These are phyloP conservation scores for Hippophae gyantsensis DNA, from an alignment of 306 rosid genomes.

Conservation along the genomic window DNA sequence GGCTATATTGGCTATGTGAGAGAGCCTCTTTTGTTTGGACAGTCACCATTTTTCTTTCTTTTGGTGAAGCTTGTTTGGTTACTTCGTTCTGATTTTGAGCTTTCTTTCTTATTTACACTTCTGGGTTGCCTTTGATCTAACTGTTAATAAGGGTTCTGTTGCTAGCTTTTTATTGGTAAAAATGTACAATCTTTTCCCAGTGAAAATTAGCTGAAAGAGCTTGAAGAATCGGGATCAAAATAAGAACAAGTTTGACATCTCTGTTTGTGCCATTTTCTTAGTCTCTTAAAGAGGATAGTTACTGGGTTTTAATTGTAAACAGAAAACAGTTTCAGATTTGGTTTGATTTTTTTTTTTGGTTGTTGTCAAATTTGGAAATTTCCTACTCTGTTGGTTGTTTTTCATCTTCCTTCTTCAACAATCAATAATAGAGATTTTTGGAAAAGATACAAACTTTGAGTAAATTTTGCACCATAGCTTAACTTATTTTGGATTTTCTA, in stretches of 20 bases:
- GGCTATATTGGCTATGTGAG: slow-evolving; percentile 20
- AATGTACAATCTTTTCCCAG: not conserved
- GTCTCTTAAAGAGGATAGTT: too few relatives aligned
- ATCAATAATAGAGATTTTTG: slow-evolving; percentile 18
- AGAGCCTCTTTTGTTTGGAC: not conserved
- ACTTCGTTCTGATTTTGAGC: slow-evolving; percentile 1
- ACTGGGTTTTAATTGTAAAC: too few relatives aligned
- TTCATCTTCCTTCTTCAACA: slow-evolving; percentile 5
- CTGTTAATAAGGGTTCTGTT: slow-evolving; percentile 12
- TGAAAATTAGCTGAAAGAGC: not conserved
- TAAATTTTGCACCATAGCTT: slow-evolving; percentile 10
- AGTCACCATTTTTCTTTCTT: not conserved
- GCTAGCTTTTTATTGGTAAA: not conserved
- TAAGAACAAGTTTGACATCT: not conserved
- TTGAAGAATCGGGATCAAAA: not conserved
- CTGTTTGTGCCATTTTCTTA: not conserved
- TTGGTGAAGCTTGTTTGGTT: slow-evolving; percentile 25
- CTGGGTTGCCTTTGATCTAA: slow-evolving; percentile 13
- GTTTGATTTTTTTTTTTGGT: too few relatives aligned
- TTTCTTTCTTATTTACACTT: not conserved
- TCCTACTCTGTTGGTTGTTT: not conserved
- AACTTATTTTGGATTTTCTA: slow-evolving; percentile 19
- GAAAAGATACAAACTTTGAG: slow-evolving; percentile 11
- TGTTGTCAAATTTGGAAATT: not conserved
- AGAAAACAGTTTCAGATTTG: too few relatives aligned